Evolutionary conservation across 768 basidiomycete species (phyloP).

Genomic region (Xerocomellus amylosporus): DNA sequence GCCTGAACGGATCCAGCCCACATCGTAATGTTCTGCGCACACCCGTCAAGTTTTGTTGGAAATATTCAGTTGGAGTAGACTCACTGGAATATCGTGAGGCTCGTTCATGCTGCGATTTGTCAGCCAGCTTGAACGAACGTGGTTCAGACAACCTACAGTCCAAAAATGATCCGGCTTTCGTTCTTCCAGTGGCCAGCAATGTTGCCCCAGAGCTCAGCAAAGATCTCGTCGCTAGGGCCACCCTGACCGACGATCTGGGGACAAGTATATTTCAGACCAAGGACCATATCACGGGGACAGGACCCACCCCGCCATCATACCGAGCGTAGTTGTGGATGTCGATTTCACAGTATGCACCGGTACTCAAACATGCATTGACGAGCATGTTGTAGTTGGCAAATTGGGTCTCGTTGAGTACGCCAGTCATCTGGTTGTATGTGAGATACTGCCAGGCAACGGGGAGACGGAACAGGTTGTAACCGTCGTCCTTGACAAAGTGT

Average conservation of each 20-base stretch:
- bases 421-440: conserved; percentile 37
- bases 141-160: conserved; percentile 37
- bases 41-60: neutral
- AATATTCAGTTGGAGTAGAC: neutral
- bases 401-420: conserved; percentile 41
- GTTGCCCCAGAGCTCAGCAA: conserved; percentile 51
- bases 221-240: conserved; percentile 52
- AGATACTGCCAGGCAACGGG: conserved; percentile 62
- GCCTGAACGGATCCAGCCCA: conserved; percentile 55
- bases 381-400: conserved; percentile 53
- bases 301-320: conserved; percentile 43
- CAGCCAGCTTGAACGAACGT: neutral
- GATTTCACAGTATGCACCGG: conserved; percentile 52
- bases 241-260: conserved; percentile 58
- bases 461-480: conserved; percentile 58
- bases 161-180: conserved; percentile 46
- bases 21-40: conserved; percentile 32
- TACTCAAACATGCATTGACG: conserved; percentile 37
- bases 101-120: conserved; percentile 52
- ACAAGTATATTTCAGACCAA: neutral
- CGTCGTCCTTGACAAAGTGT: conserved; percentile 55
- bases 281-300: neutral
- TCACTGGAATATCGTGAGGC: conserved; percentile 52
- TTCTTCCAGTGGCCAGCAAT: conserved; percentile 50
- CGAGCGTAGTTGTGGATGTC: conserved; percentile 64